These are phyloP conservation scores for Postia placenta DNA, from an alignment of 768 basidiomycete species.

Conservation along the genomic window DNA sequence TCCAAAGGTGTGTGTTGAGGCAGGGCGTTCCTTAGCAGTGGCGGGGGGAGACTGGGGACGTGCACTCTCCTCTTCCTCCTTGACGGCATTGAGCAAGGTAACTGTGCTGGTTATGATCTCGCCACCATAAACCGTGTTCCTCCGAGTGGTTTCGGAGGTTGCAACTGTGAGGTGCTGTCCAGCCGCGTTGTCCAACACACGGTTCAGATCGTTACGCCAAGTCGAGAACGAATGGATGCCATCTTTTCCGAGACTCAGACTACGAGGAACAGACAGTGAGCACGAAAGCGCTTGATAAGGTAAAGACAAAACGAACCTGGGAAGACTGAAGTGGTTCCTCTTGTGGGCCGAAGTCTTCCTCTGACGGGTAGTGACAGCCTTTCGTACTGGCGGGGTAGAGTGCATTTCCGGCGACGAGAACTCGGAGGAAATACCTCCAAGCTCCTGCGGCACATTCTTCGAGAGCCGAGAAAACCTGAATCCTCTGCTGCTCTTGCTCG, in stretches of 20 bases:
- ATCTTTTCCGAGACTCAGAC: conserved; percentile 58
- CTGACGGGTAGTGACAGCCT: conserved; percentile 18
- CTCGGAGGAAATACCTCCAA: conserved; percentile 28
- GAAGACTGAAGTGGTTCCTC: conserved; percentile 60
- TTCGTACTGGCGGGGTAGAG: conserved; percentile 49
- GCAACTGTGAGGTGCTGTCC: conserved; percentile 30
- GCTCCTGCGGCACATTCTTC: conserved; percentile 21
- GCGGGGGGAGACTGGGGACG: conserved; percentile 14
- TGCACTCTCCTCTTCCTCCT: conserved; percentile 33
- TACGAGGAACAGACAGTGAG: conserved; percentile 26
- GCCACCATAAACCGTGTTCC: conserved; percentile 34
- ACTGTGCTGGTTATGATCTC: conserved; percentile 13
- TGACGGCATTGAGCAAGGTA: conserved; percentile 30
- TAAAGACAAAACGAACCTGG: conserved; percentile 39
- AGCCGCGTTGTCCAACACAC: conserved; percentile 39
- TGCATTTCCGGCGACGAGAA: conserved; percentile 54
- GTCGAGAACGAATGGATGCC: conserved; percentile 42
- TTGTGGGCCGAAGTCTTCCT: conserved; percentile 50
- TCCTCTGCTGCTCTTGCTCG: conserved; percentile 6
- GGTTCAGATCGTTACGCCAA: conserved; percentile 51
- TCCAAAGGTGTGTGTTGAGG: conserved; percentile 12
- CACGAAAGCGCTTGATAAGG: background rate
- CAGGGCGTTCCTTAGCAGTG: conserved; percentile 1
- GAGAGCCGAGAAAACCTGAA: conserved; percentile 9
- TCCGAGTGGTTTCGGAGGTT: conserved; percentile 35